A percentile compares a stretch with the other conserved stretches of the same genome.
phyloP scores from a whole-genome alignment of 257 asterid species.

The Plectranthus barbatus region DNA sequence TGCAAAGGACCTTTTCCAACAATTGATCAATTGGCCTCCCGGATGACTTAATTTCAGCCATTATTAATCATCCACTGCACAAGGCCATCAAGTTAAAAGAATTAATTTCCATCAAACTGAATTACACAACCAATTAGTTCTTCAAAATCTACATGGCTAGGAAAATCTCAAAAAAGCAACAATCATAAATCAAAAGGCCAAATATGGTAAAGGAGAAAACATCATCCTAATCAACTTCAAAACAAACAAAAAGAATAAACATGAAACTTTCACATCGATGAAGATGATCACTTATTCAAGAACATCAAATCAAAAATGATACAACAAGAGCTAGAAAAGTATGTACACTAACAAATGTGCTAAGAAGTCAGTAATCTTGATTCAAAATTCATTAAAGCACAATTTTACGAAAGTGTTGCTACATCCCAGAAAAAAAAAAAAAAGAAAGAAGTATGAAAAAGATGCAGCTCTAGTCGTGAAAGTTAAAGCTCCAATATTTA shows the following conservation, averaged over 20 bases:
- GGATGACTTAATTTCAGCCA: slow-evolving; percentile 83
- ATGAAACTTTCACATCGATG: not conserved
- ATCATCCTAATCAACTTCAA: not conserved
- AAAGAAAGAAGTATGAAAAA: too few relatives aligned
- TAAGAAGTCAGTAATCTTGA: not conserved
- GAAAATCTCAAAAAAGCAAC: too few relatives aligned
- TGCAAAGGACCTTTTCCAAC: slow-evolving; percentile 87
- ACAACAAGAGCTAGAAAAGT: not conserved
- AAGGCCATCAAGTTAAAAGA: slow-evolving; percentile 4
- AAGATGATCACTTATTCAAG: not conserved
- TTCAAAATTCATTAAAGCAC: too few relatives aligned
- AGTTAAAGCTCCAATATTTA: not conserved
- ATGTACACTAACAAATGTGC: not conserved
- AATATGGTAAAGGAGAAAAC: not conserved
- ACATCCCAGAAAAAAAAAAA: too few relatives aligned
- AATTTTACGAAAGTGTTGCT: too few relatives aligned
- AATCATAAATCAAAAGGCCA: too few relatives aligned
- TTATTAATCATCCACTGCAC: too few relatives aligned
- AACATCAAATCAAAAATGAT: not conserved
- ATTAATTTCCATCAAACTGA: not conserved
- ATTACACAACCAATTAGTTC: not conserved
- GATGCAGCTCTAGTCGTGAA: not conserved
- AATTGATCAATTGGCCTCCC: slow-evolving; percentile 84
- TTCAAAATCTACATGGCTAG: too few relatives aligned
- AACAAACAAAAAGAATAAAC: not conserved